Percentiles rank a stretch among this genome's conserved stretches.
These are phyloP conservation scores for Plasmodium ovale DNA, from an alignment of 169 alveolate species.

Conservation along the genomic window DNA sequence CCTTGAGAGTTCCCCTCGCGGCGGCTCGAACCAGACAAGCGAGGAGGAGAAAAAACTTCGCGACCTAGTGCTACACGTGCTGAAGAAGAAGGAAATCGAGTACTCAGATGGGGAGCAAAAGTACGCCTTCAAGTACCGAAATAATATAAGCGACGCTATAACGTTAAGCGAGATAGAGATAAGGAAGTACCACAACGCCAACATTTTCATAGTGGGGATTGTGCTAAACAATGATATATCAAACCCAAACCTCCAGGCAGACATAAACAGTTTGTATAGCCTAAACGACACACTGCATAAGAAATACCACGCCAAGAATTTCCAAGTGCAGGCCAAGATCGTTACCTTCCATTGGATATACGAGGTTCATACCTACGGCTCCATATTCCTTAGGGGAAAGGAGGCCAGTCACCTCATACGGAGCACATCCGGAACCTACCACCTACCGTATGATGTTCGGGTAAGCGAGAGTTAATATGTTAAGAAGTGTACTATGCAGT, in stretches of 20 bases:
- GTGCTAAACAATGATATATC: slow-evolving; percentile 53
- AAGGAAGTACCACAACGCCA: slow-evolving; percentile 16
- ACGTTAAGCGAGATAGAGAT: slow-evolving; percentile 60
- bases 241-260: slow-evolving; percentile 15
- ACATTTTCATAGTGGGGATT: slow-evolving; percentile 42
- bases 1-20: background rate
- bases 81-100: slow-evolving; percentile 37
- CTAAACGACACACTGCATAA: slow-evolving; percentile 20
- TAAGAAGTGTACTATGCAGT: too few species aligned
- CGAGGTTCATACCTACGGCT: slow-evolving; percentile 63
- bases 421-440: background rate
- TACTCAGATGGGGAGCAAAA: background rate
- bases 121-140: slow-evolving; percentile 47
- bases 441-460: slow-evolving; percentile 25
- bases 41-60: slow-evolving; percentile 67
- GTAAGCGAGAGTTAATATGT: background rate
- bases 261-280: slow-evolving; percentile 23
- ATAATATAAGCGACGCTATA: slow-evolving; percentile 61
- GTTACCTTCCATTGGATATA: slow-evolving; percentile 70
- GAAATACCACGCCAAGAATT: slow-evolving; percentile 20
- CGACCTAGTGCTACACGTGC: slow-evolving; percentile 31
- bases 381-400: slow-evolving; percentile 34
- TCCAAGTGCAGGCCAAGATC: slow-evolving; percentile 23
- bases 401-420: slow-evolving; percentile 1
- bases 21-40: background rate